phyloP scores from a whole-genome alignment of 163 green algal genomes.

The Volvox carteri region DNA sequence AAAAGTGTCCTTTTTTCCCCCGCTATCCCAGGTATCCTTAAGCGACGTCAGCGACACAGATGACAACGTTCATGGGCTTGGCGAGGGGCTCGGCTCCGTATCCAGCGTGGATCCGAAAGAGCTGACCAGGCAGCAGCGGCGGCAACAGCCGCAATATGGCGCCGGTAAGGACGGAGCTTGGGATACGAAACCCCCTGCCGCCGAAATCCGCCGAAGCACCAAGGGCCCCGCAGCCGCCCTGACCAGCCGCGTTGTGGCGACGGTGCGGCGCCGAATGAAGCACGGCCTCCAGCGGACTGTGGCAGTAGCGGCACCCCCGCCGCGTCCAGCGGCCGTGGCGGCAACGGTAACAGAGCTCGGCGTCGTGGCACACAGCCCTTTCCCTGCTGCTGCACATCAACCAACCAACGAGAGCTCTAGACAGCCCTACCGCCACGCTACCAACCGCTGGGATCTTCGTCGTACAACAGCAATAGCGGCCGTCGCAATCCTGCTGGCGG shows the following conservation, averaged over 20 bases:
- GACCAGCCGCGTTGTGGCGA: not conserved
- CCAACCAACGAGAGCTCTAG: too few species aligned
- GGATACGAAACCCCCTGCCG: too few species aligned
- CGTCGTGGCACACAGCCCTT: too few species aligned
- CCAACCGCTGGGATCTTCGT: not conserved
- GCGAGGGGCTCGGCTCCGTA: too few species aligned
- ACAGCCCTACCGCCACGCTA: not conserved
- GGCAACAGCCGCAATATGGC: too few species aligned
- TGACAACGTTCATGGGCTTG: too few species aligned
- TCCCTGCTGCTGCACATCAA: too few species aligned
- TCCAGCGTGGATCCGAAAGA: too few species aligned
- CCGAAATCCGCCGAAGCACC: too few species aligned
- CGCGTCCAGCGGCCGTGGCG: not conserved
- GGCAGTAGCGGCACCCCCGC: not conserved
- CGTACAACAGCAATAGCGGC: not conserved
- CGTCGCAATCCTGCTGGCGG: not conserved
- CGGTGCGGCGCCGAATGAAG: not conserved
- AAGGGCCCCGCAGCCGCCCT: not conserved
- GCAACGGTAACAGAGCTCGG: too few species aligned
- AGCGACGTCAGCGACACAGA: slow-evolving; percentile 19
- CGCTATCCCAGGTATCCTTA: not conserved
- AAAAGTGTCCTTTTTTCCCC: not conserved
- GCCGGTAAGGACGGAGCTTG: too few species aligned
- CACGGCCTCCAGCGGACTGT: not conserved
- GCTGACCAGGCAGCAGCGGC: too few species aligned